Evolutionary conservation across 148 eudicot species (phyloP), one percentile per base, ranked within the genome.

Genomic region (Diospyros kaki): DNA sequence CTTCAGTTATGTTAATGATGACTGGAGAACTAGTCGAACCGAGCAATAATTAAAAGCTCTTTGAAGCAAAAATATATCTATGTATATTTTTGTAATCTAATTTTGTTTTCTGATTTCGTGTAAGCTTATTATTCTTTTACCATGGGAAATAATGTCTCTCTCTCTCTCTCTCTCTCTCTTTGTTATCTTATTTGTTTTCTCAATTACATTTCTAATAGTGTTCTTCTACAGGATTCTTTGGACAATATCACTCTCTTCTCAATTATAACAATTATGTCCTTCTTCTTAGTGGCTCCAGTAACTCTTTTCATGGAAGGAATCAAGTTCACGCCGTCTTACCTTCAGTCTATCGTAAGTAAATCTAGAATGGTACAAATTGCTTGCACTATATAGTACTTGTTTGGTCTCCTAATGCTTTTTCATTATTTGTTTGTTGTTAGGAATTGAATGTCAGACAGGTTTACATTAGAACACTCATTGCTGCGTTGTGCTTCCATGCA

Each of bases 201-300:
- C 38, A 62, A 17, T 40, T 73, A 52, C 11, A 11, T 66, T 50
- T 58, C 73, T 52, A 40, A 12, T 68, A 45, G 14, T 59, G 75
- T 38, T 43, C 41, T 73, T 58, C n/a, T 77, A 75, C 95, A 96
- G 99, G 97, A 90, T 54, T 86, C 98, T 14, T 73, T 95, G 87
- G 99, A 95, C 81, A 93, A 93, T 84, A 91, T 95, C 71, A 90
- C 89, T 66, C 93, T 95, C 79, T 95, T 95, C 81, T 95, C 99
- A 77, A 83, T 95, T 54, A 93, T 95, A 72, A 95, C 99, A 68
- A 84, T 95, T 54, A 90, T 95, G 97, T 95, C 99, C 77, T 85
- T 95, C 73, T 43, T 95, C 82, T 85, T 95, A 75, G 55, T 90
- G 86, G 84, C 87, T 66, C 99, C 99, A 15, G 79, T 81, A 38